Base-by-base conservation (phyloP, 495 filamentous ascomycete genomes). In the Penicillium ucsense region DNA sequence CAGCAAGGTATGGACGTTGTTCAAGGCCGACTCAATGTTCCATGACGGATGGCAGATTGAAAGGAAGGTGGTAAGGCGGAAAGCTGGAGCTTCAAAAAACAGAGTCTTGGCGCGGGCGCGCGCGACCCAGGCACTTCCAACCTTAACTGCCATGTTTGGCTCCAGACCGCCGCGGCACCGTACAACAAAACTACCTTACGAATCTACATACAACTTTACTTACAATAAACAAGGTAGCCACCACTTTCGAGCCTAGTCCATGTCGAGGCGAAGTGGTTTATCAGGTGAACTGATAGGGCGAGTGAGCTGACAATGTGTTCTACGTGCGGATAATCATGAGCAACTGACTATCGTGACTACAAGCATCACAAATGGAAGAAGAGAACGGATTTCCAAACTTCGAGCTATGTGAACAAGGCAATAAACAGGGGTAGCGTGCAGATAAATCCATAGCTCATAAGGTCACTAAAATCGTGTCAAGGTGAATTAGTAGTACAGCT, bases 31-130 rank as follows among this genome's bases (percentile, higher is more conserved):
- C 46, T 67, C 62, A 71, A 50, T 56, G 55, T 64, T 64, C 67
- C 67, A 71, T 72, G 60, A 51, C 60, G 58, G 47, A 47, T 48
- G 38, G 48, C 46, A 48, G 41, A 48, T 45, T 20, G 20, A 20
- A 20, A 48, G 53, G 41, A 54, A 55, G 52, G 49, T 55, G 49
- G 60, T 57, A 61, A 48, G 60, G 58, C 63, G 63, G 65, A 62
- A 66, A 67, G 63, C 59, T 66, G 59, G 56, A 67, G 66, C 66
- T 66, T 59, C 54, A 68, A 67, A 70, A 71, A 71, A 65, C 66
- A 68, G 49, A 58, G 63, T 70, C 68, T 70, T 72, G 68, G 66
- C 68, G 53, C 54, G 49, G 45, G 9, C 32, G 31, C 27, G 34
- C 35, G 31, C 39, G 11, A 31, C 35, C 7, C 5, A 31, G 32